Evolutionary conservation across 2,329 filamentous ascomycete species (phyloP).

Genomic region (Phaeoacremonium minimum): DNA sequence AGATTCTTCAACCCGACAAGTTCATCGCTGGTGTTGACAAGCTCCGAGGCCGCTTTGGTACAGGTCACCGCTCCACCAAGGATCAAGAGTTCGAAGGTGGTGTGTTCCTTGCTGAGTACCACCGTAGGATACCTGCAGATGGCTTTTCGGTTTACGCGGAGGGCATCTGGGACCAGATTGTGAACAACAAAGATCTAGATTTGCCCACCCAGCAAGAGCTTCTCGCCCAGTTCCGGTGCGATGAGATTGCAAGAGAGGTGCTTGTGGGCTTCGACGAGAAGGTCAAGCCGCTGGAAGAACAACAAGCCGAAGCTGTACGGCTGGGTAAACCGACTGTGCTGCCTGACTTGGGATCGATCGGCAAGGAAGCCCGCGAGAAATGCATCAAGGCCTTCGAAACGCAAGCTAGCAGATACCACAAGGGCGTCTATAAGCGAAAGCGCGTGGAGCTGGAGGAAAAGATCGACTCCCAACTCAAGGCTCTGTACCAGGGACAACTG

Average conservation of each 20-base stretch:
- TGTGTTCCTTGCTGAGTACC: constrained; percentile 90
- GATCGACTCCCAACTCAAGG: constrained; percentile 82
- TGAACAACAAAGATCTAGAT: constrained; percentile 97
- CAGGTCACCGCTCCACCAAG: constrained; percentile 71
- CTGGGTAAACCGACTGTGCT: constrained; percentile 72
- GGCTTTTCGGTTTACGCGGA: constrained; percentile 94
- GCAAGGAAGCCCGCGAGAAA: constrained; percentile 67
- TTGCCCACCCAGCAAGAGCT: constrained; percentile 95
- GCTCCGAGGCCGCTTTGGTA: constrained; percentile 75
- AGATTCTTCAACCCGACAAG: constrained; percentile 90
- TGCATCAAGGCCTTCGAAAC: constrained; percentile 81
- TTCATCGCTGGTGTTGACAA: constrained; percentile 78
- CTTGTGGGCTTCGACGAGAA: constrained; percentile 75
- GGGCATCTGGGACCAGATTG: constrained; percentile 97
- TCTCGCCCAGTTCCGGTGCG: constrained; percentile 93
- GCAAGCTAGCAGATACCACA: constrained; percentile 93
- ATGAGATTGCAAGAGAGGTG: constrained; percentile 91
- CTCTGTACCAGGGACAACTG: constrained; percentile 84
- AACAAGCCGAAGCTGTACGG: constrained; percentile 70
- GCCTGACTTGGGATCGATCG: constrained; percentile 67
- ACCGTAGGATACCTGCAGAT: constrained; percentile 91
- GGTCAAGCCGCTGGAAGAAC: constrained; percentile 81
- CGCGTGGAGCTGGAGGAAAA: constrained; percentile 79
- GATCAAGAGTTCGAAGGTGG: constrained; percentile 74
- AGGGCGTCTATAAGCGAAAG: constrained; percentile 88